phyloP scores from a whole-genome alignment of 2,329 filamentous ascomycete genomes.

The Pseudocercospora eumusae region DNA sequence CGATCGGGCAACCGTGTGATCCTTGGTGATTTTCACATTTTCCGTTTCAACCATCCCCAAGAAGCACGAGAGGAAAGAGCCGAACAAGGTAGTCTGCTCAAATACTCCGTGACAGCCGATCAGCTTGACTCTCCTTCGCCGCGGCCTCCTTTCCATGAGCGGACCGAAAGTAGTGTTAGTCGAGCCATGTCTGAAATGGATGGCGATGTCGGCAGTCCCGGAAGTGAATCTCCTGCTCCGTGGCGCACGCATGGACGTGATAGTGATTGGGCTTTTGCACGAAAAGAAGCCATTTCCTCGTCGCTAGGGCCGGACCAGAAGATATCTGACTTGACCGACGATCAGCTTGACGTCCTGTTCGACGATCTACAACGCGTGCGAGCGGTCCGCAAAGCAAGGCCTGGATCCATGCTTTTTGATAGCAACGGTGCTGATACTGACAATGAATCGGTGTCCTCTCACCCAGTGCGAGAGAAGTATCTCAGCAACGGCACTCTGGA shows the following conservation, averaged over 20 bases:
- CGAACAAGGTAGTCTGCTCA: slow-evolving; percentile 71
- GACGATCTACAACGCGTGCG: slow-evolving; percentile 90
- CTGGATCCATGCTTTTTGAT: slow-evolving; percentile 58
- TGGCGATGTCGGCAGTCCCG: slow-evolving; percentile 67
- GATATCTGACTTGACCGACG: slow-evolving; percentile 84
- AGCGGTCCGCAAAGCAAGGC: slow-evolving; percentile 73
- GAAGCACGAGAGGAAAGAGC: slow-evolving; percentile 91
- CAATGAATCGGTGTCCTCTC: slow-evolving; percentile 83
- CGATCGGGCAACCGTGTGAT: slow-evolving; percentile 94
- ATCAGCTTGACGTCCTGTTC: slow-evolving; percentile 89
- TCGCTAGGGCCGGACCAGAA: slow-evolving; percentile 90
- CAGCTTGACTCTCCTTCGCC: slow-evolving; percentile 63
- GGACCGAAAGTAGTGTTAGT: slow-evolving; percentile 65
- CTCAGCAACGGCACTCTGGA: slow-evolving; percentile 88
- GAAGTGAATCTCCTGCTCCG: slow-evolving; percentile 77
- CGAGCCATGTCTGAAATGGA: slow-evolving; percentile 76
- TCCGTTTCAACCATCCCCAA: slow-evolving; percentile 96
- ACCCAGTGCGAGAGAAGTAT: slow-evolving; percentile 78
- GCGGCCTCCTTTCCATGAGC: slow-evolving; percentile 68
- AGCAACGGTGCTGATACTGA: slow-evolving; percentile 63
- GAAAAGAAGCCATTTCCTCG: slow-evolving; percentile 87
- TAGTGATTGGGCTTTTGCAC: slow-evolving; percentile 91
- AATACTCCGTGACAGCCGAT: slow-evolving; percentile 72
- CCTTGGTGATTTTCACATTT: slow-evolving; percentile 96
- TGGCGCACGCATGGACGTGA: slow-evolving; percentile 64